Conservation (phyloP, 495 filamentous ascomycete genomes). For the Penicillium waksmanii region DNA sequence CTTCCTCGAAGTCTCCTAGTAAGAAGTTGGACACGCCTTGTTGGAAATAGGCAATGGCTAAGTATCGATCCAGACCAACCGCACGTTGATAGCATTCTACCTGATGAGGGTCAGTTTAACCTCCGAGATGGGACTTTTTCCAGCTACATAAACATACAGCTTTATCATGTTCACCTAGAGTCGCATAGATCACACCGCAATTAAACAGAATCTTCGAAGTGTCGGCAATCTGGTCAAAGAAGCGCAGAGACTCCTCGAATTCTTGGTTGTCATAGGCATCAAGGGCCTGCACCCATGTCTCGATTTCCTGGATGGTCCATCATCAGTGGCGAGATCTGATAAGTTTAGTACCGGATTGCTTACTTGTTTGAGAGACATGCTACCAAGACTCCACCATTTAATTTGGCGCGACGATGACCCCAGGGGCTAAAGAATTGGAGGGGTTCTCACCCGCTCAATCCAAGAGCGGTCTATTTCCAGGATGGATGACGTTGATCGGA, state of each 20-base stretch:
- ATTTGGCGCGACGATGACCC: neutral
- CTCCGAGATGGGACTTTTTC: neutral
- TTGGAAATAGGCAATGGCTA: slow-evolving; percentile 98
- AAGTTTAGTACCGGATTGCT: neutral
- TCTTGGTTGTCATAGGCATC: slow-evolving; percentile 94
- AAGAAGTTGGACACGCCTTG: slow-evolving; percentile 98
- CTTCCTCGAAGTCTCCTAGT: slow-evolving; percentile 95
- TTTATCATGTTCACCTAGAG: slow-evolving; percentile 92
- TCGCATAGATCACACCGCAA: slow-evolving; percentile 97
- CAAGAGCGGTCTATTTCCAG: slow-evolving; percentile 7
- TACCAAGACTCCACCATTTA: slow-evolving; percentile 1
- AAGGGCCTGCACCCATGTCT: slow-evolving; percentile 94
- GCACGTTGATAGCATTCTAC: slow-evolving; percentile 94
- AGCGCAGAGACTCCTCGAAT: slow-evolving; percentile 81
- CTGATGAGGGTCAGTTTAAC: slow-evolving; percentile 46
- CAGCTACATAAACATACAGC: slow-evolving; percentile 67
- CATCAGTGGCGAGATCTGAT: slow-evolving; percentile 22
- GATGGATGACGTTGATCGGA: slow-evolving; percentile 18
- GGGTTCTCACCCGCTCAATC: slow-evolving; percentile 9
- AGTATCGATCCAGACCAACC: slow-evolving; percentile 85
- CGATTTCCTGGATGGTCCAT: slow-evolving; percentile 77
- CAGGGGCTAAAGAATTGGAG: neutral
- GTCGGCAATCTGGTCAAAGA: slow-evolving; percentile 86
- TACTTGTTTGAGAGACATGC: slow-evolving; percentile 51
- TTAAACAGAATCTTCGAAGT: slow-evolving; percentile 99